Conservation (phyloP, 140 eudicot genomes). For the Cichorium intybus region DNA sequence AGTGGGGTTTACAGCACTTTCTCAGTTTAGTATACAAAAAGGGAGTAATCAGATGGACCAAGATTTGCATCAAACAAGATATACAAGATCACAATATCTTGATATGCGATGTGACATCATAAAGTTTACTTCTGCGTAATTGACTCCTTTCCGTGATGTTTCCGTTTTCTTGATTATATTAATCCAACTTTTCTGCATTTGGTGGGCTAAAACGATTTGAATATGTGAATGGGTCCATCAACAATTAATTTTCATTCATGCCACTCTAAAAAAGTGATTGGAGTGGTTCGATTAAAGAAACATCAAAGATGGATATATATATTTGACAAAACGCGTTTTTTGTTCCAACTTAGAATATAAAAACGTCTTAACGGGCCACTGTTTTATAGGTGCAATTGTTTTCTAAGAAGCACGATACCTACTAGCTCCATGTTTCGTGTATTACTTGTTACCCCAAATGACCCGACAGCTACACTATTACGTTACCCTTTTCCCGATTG, state of each 20-base stretch:
- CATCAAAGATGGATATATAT: constrained; percentile 17
- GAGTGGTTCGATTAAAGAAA: constrained; percentile 24
- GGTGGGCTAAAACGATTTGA: constrained; percentile 21
- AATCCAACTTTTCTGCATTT: constrained; percentile 16
- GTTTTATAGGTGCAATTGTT: neutral
- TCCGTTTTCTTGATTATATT: constrained; percentile 9
- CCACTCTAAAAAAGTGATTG: constrained; percentile 28
- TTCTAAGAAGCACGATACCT: neutral
- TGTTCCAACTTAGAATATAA: neutral
- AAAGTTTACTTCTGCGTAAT: constrained; percentile 20
- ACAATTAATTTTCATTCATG: constrained; percentile 4
- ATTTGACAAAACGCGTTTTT: constrained; percentile 27
- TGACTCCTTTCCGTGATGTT: constrained; percentile 21
- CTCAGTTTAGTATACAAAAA: constrained; percentile 19
- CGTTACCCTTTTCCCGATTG: neutral
- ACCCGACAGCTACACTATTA: constrained; percentile 24
- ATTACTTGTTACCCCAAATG: constrained; percentile 18
- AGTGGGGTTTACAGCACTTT: constrained; percentile 13
- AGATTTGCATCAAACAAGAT: constrained; percentile 20
- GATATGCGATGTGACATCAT: constrained; percentile 27
- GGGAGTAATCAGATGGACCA: constrained; percentile 22
- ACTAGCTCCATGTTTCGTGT: constrained; percentile 22
- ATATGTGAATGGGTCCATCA: constrained; percentile 36
- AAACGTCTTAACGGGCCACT: neutral
- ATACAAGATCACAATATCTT: constrained; percentile 24